Percentiles rank a stretch among this genome's conserved stretches.
These are phyloP conservation scores for Rubia yunnanensis DNA, from an alignment of 257 asterid genomes.

Conservation along the genomic window DNA sequence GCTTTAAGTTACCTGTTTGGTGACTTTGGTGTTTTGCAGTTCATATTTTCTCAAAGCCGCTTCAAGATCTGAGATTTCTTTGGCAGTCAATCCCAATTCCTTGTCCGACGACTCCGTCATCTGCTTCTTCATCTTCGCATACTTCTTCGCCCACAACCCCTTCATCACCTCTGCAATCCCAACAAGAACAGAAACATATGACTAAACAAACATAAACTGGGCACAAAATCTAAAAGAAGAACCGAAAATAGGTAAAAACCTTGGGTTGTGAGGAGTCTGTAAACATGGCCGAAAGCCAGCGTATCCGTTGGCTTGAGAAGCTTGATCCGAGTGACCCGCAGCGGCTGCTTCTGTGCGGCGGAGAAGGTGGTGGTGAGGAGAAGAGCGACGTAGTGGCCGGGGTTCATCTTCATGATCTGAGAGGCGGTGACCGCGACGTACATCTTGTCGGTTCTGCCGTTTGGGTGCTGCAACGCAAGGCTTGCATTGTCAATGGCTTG, in stretches of 20 bases:
- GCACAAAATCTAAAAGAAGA: not conserved
- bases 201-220: not conserved
- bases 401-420: constrained; percentile 73
- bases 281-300: constrained; percentile 75
- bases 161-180: constrained; percentile 45
- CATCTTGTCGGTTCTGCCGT: constrained; percentile 56
- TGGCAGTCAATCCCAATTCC: constrained; percentile 25
- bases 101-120: constrained; percentile 25
- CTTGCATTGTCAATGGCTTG: constrained; percentile 87
- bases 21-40: constrained; percentile 19
- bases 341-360: constrained; percentile 24
- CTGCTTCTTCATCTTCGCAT: constrained; percentile 50
- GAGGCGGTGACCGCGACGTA: constrained; percentile 49
- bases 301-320: constrained; percentile 74
- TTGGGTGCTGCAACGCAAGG: constrained; percentile 58
- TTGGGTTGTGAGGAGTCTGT: constrained; percentile 69
- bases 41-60: constrained; percentile 32
- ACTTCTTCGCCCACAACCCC: constrained; percentile 67
- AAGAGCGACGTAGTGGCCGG: constrained; percentile 85
- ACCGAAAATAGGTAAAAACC: constrained; percentile 23
- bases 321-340: constrained; percentile 60
- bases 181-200: not conserved
- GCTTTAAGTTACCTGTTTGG: constrained; percentile 17
- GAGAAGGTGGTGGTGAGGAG: constrained; percentile 79
- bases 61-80: constrained; percentile 32